Percentiles rank a stretch among this genome's conserved stretches.
Evolutionary conservation across 257 asterid species (phyloP).

Genomic region (Petrea volubilis): DNA sequence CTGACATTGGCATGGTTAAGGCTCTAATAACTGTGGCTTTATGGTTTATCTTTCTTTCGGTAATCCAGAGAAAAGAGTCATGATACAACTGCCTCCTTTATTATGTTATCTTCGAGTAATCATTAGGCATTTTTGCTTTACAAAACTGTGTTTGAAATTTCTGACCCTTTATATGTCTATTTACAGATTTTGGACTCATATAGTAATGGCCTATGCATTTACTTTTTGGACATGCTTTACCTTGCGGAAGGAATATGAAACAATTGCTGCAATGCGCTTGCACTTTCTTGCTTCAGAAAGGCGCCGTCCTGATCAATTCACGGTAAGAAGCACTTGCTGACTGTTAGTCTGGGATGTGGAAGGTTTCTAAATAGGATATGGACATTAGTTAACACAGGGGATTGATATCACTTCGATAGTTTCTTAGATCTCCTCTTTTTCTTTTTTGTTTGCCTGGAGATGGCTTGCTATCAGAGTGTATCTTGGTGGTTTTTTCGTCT

Average conservation of each 20-base stretch:
- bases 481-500: background rate
- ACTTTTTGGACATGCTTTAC: slow-evolving; percentile 88
- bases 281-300: slow-evolving; percentile 85
- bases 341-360: background rate
- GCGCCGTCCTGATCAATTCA: slow-evolving; percentile 94
- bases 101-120: background rate
- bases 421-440: slow-evolving; percentile 3
- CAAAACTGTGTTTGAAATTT: slow-evolving; percentile 13
- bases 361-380: background rate
- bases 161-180: slow-evolving; percentile 17
- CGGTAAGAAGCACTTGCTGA: slow-evolving; percentile 49
- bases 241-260: slow-evolving; percentile 73
- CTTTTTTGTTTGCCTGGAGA: background rate
- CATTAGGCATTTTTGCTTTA: slow-evolving; percentile 8
- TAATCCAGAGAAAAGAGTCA: background rate
- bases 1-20: background rate
- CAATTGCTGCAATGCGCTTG: slow-evolving; percentile 76
- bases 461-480: background rate
- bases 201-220: slow-evolving; percentile 82
- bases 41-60: background rate
- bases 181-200: slow-evolving; percentile 90
- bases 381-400: background rate
- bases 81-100: background rate
- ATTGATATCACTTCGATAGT: background rate
- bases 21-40: background rate